A percentile compares a stretch with the other conserved stretches of the same genome.
These are phyloP conservation scores for Microsporum audouinii DNA, from an alignment of 2,329 filamentous ascomycete genomes.

Conservation along the genomic window DNA sequence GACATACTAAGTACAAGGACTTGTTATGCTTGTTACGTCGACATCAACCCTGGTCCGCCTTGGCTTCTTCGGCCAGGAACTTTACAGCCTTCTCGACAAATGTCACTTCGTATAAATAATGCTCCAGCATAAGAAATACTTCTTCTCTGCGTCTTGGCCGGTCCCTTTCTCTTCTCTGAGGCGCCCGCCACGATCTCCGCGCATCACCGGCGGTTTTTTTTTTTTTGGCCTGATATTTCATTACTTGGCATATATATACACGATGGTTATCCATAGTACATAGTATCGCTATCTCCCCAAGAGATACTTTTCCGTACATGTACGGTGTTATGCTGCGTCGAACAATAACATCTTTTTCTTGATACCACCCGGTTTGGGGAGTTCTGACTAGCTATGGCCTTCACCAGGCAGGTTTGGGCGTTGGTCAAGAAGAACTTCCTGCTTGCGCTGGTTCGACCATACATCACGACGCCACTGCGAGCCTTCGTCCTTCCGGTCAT, in stretches of 20 bases:
- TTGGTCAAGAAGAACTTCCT: conserved; percentile 47
- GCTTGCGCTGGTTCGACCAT: conserved; percentile 43
- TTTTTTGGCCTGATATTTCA: neutral
- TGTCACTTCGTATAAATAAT: neutral
- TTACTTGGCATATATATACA: neutral
- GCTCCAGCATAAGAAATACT: neutral
- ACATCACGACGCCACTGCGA: conserved; percentile 43
- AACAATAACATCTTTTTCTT: neutral
- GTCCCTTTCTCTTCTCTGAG: neutral
- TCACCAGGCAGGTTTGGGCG: conserved; percentile 44
- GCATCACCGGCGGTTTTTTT: neutral
- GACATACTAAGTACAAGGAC: neutral
- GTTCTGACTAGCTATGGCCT: conserved; percentile 13
- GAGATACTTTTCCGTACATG: neutral
- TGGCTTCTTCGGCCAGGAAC: neutral
- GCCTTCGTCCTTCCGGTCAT: conserved; percentile 47
- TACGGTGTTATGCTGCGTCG: neutral
- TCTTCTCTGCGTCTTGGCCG: neutral
- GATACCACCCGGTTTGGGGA: neutral
- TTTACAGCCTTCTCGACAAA: neutral
- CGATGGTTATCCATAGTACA: neutral
- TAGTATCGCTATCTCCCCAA: neutral
- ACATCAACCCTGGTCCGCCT: neutral
- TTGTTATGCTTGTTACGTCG: neutral
- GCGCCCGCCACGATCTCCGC: neutral